phyloP scores from a whole-genome alignment of 179 eudicot genomes.

The Heliamphora pulchella region DNA sequence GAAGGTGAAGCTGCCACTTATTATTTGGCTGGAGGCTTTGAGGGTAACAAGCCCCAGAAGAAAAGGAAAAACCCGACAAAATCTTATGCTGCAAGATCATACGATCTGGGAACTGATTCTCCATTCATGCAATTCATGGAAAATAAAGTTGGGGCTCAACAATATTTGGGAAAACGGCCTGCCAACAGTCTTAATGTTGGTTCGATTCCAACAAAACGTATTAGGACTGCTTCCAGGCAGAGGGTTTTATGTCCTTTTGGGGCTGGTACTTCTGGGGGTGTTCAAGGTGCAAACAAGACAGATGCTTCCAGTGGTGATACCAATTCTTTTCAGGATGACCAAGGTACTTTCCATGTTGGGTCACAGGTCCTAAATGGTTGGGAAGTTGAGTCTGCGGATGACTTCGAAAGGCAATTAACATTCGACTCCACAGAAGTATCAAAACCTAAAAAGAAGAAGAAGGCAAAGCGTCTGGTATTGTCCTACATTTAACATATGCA shows the following conservation, averaged over 20 bases:
- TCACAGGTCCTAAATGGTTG: slow-evolving; percentile 46
- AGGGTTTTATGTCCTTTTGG: slow-evolving; percentile 64
- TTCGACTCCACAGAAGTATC: slow-evolving; percentile 63
- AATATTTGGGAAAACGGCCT: slow-evolving; percentile 58
- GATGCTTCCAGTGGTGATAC: slow-evolving; percentile 96
- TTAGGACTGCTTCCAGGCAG: slow-evolving; percentile 88
- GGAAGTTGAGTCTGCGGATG: slow-evolving; percentile 75
- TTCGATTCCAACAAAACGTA: slow-evolving; percentile 77
- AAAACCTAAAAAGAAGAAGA: slow-evolving; percentile 82
- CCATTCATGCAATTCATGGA: slow-evolving; percentile 46
- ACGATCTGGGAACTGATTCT: slow-evolving; percentile 52
- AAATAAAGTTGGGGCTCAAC: slow-evolving; percentile 47
- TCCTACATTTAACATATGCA: background rate
- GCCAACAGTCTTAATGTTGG: slow-evolving; percentile 53
- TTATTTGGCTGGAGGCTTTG: slow-evolving; percentile 48
- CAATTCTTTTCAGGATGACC: slow-evolving; percentile 89
- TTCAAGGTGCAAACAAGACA: slow-evolving; percentile 51
- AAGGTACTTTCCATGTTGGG: slow-evolving; percentile 61
- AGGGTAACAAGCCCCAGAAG: slow-evolving; percentile 46
- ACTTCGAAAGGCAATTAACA: slow-evolving; percentile 54
- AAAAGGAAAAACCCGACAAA: slow-evolving; percentile 47
- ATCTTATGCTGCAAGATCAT: slow-evolving; percentile 41
- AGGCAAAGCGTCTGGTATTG: slow-evolving; percentile 66
- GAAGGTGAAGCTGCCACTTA: slow-evolving; percentile 66
- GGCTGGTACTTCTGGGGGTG: slow-evolving; percentile 45